Evolutionary conservation across 805 yeast genomes (phyloP).

Genomic region (Monosporozyma siamensis): DNA sequence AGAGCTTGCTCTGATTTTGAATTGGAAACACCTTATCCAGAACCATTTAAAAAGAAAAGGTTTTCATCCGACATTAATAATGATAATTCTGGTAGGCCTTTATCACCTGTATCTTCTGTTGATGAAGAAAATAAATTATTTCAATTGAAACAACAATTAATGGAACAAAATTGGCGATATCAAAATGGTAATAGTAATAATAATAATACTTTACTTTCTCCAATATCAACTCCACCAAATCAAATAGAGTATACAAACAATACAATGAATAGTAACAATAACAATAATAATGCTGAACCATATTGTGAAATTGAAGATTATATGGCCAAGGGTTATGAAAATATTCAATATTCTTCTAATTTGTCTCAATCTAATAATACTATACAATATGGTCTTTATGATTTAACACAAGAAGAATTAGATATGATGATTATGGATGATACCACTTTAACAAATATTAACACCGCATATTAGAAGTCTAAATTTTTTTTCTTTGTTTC

Average conservation of each 20-base stretch:
- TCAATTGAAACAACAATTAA: not conserved
- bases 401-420: slow-evolving; percentile 17
- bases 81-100: not conserved
- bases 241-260: not conserved
- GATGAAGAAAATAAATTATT: slow-evolving; percentile 1
- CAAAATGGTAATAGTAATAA: not conserved
- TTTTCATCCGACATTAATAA: not conserved
- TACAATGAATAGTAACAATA: not conserved
- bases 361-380: not conserved
- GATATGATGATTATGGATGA: slow-evolving; percentile 9
- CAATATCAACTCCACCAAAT: slow-evolving; percentile 3
- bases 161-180: slow-evolving; percentile 1
- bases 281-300: slow-evolving; percentile 4
- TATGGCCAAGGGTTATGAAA: slow-evolving; percentile 20
- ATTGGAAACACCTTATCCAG: slow-evolving; percentile 8
- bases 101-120: not conserved
- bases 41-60: slow-evolving; percentile 5
- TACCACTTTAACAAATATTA: not conserved
- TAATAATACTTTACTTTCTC: not conserved
- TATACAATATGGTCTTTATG: slow-evolving; percentile 17
- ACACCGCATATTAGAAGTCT: not conserved
- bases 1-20: slow-evolving; percentile 5
- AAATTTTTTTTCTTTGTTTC: no score
- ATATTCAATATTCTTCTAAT: not conserved
- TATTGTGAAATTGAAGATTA: slow-evolving; percentile 25